Evolutionary conservation across 805 yeast genomes (phyloP).

Genomic region (Hanseniaspora lachancei): DNA sequence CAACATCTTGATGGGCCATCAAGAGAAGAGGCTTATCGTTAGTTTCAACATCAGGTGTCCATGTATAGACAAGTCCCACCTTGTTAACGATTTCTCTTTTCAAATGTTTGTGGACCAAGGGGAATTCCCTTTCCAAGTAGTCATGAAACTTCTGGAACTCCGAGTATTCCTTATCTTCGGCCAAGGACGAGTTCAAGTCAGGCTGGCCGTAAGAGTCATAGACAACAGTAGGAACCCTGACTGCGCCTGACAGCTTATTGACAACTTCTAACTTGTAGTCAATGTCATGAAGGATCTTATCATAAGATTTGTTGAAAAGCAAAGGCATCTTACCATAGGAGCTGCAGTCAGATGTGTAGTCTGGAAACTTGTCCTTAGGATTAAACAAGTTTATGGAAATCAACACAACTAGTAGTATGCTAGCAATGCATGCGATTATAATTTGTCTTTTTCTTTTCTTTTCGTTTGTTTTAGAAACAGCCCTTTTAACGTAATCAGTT

Average conservation of each 20-base stretch:
- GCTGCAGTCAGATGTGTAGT: constrained; percentile 5
- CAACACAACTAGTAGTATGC: background rate
- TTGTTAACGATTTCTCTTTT: constrained; percentile 42
- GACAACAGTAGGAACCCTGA: constrained; percentile 52
- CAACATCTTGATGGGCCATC: constrained; percentile 67
- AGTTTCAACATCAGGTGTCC: constrained; percentile 40
- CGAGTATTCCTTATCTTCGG: constrained; percentile 25
- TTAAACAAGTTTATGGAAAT: background rate
- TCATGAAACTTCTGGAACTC: constrained; percentile 30
- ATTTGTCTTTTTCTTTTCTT: constrained; percentile 2
- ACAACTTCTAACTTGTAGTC: constrained; percentile 30
- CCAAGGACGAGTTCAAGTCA: constrained; percentile 8
- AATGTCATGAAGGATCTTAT: constrained; percentile 25
- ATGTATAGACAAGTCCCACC: constrained; percentile 47
- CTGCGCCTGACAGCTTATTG: constrained; percentile 40
- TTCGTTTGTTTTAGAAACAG: background rate
- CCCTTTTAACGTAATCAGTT: background rate
- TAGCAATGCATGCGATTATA: background rate
- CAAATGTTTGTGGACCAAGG: constrained; percentile 31
- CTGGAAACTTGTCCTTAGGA: background rate
- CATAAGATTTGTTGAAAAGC: constrained; percentile 19
- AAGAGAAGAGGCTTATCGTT: constrained; percentile 47
- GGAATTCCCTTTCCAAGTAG: constrained; percentile 27
- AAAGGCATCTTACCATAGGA: constrained; percentile 18
- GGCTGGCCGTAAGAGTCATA: constrained; percentile 37